These are phyloP conservation scores for Trichoderma oligosporum DNA, from an alignment of 2,329 filamentous ascomycete genomes.

Conservation along the genomic window DNA sequence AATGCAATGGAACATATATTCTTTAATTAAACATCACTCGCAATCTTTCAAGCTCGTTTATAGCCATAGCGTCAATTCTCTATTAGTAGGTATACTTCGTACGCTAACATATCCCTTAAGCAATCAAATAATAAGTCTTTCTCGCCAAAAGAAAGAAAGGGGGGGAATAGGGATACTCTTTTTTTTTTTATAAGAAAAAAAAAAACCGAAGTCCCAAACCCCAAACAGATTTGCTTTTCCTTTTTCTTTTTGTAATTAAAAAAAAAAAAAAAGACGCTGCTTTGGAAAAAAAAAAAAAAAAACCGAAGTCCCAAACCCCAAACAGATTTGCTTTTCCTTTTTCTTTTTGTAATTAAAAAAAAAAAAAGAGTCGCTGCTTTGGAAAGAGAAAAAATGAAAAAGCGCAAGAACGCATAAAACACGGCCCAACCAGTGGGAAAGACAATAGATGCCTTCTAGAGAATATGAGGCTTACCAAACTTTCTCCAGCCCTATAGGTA, in stretches of 20 bases:
- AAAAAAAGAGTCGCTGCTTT: constrained; percentile 11
- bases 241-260: no score
- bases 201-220: background rate
- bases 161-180: no score
- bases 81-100: constrained; percentile 20
- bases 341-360: no score
- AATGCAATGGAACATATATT: background rate
- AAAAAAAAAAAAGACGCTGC: background rate
- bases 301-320: background rate
- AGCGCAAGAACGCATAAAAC: constrained; percentile 3
- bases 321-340: constrained; percentile 15
- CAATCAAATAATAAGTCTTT: background rate
- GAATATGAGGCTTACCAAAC: background rate
- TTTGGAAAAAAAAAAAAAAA: background rate
- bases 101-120: constrained; percentile 3
- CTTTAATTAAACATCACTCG: background rate
- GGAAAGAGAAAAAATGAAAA: background rate
- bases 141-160: background rate
- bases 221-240: background rate
- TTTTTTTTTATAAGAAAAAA: background rate
- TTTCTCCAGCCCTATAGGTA: background rate
- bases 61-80: constrained; percentile 16
- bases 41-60: background rate
- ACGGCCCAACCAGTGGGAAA: background rate
- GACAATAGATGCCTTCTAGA: background rate